Conservation (phyloP, 257 asterid genomes). For the Avicennia marina region DNA sequence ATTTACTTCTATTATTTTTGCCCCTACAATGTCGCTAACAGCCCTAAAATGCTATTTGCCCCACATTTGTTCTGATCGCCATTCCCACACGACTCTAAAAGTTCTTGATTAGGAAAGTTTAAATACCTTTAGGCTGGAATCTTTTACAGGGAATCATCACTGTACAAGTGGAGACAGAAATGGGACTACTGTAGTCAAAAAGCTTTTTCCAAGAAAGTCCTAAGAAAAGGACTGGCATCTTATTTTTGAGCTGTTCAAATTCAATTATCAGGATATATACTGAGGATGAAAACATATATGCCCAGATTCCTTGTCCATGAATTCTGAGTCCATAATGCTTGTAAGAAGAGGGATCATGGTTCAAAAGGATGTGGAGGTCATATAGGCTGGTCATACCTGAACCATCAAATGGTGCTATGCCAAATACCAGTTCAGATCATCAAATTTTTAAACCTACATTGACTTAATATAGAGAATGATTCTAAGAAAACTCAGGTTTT, state of each 20-base stretch:
- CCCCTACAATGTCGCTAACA: no score
- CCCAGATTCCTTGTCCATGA: background rate
- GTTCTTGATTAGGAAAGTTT: slow-evolving; percentile 14
- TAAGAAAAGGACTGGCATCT: slow-evolving; percentile 10
- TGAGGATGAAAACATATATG: background rate
- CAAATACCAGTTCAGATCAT: no score
- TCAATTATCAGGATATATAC: background rate
- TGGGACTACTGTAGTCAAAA: background rate
- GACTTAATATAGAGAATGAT: background rate
- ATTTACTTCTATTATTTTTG: no score
- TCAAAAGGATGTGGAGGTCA: background rate
- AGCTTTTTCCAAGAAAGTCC: slow-evolving; percentile 14
- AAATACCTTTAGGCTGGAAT: slow-evolving; percentile 10
- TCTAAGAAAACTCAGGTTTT: background rate
- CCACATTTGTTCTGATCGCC: background rate
- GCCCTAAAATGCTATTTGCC: background rate
- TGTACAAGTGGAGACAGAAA: slow-evolving; percentile 21
- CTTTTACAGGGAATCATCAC: slow-evolving; percentile 12
- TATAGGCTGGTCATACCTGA: no score
- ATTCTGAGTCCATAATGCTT: no score
- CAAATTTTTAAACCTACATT: no score
- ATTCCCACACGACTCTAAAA: slow-evolving; percentile 9
- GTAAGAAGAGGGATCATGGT: no score
- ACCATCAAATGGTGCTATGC: no score
- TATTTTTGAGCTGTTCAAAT: background rate